A percentile compares a stretch with the other conserved stretches of the same genome.
phyloP scores from a whole-genome alignment of 2,329 filamentous ascomycete species.

The Tolypocladium guangdongense region DNA sequence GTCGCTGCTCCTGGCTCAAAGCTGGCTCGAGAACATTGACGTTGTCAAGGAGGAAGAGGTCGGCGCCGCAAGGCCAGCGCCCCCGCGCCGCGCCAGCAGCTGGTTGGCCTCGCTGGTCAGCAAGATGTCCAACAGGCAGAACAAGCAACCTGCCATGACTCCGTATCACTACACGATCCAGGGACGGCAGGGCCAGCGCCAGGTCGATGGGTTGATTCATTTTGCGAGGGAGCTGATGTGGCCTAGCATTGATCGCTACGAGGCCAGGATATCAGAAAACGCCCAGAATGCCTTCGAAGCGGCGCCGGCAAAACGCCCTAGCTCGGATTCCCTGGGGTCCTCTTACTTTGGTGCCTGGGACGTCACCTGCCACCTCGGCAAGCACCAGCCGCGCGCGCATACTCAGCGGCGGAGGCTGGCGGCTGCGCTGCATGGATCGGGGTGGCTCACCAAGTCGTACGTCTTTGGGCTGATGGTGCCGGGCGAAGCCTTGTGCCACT shows the following conservation, averaged over 20 bases:
- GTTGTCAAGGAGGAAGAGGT: constrained; percentile 34
- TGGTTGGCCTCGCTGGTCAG: constrained; percentile 51
- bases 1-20: constrained; percentile 53
- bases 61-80: constrained; percentile 3
- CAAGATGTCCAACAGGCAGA: constrained; percentile 34
- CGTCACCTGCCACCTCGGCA: constrained; percentile 18
- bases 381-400: constrained; percentile 19
- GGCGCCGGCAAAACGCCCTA: constrained; percentile 23
- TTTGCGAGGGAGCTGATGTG: constrained; percentile 53
- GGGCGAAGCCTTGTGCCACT: constrained; percentile 50
- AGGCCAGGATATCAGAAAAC: constrained; percentile 36
- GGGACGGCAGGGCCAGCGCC: constrained; percentile 45
- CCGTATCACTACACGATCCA: constrained; percentile 36
- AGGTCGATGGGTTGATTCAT: constrained; percentile 50
- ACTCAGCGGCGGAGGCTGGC: constrained; percentile 42
- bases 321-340: constrained; percentile 21
- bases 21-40: constrained; percentile 58
- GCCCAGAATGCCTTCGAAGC: constrained; percentile 28
- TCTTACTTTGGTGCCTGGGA: constrained; percentile 37
- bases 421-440: constrained; percentile 45
- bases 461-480: constrained; percentile 55
- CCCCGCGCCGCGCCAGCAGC: constrained; percentile 15
- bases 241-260: constrained; percentile 47
- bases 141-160: constrained; percentile 21
- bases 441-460: constrained; percentile 60